phyloP scores from a whole-genome alignment of 1,284 basidiomycete genomes.

The Cystobasidium pallidum region DNA sequence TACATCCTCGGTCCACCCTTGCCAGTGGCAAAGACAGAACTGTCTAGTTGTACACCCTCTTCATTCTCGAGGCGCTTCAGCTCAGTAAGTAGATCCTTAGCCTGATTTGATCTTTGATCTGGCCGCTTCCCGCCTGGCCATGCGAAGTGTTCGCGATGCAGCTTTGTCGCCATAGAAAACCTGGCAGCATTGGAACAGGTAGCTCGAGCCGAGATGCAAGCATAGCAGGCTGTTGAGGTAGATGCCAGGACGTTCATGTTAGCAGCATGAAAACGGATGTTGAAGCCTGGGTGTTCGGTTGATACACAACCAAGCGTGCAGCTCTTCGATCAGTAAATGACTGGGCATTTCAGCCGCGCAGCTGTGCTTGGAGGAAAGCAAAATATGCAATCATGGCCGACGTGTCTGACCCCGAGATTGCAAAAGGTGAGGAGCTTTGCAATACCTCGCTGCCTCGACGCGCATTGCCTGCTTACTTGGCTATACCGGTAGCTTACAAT shows the following conservation, averaged over 20 bases:
- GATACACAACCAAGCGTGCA: too few relatives aligned
- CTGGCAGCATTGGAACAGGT: background rate
- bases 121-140: background rate
- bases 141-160: background rate
- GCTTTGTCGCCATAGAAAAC: background rate
- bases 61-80: background rate
- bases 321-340: background rate
- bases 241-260: slow-evolving; percentile 17
- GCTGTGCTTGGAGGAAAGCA: background rate
- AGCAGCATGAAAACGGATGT: background rate
- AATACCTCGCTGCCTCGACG: background rate
- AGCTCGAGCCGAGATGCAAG: slow-evolving; percentile 1
- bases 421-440: slow-evolving; percentile 1
- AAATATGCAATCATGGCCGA: slow-evolving; percentile 26
- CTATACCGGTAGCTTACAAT: slow-evolving; percentile 15
- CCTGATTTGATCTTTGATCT: background rate
- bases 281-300: too few relatives aligned
- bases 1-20: background rate
- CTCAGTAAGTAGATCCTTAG: background rate
- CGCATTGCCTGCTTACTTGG: background rate
- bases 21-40: slow-evolving; percentile 6
- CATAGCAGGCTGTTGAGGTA: slow-evolving; percentile 29
- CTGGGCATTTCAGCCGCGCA: too few relatives aligned
- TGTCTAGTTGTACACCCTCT: background rate
- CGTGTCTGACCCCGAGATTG: slow-evolving; percentile 42